Base-by-base conservation (phyloP, 257 asterid species). In the Nicotiana otophora region DNA sequence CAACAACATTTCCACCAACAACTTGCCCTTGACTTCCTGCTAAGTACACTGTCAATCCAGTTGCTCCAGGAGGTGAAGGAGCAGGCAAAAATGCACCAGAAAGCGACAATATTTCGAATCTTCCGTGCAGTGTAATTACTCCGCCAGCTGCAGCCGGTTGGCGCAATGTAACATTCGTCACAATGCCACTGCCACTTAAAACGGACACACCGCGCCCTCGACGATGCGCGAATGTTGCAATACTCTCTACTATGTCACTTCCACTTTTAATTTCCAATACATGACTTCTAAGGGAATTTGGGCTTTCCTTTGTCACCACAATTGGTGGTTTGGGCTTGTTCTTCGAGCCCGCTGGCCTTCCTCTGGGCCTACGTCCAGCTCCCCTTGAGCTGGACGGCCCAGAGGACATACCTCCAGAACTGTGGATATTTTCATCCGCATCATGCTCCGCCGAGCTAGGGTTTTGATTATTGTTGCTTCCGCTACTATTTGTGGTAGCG, bases 1-100 rank as follows among this genome's bases (percentile, higher is more conserved):
- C 95, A 3, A 86, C 92, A 80, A 94, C 96, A 20, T 86, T 86
- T 34, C 98, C 98, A 8, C 98, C 98, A 3, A 92, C 90, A 0
- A 94, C 93, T 84, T 92, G 98, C 16, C 98, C 98, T 80, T 92
- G 98, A 9, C 94, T 91, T 31, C 98, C 98, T 14, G 91, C 91
- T 33, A 94, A 86, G 86, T 94, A 94, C 34, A 94, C 93, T 0
- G 95, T 89, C 64, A 94, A 42, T 5, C 93, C 95, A 5, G 93
- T 86, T 12, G 93, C 91, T 0, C 92, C 93, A 0, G 92, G 90
- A 3, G 93, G 97, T 5, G 91, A 84, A 1, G 95, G 97, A 0
- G 92, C 81, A 0, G 97, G 98, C 78, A 94, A 75, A 67, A 90
- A 91, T 0, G 96, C 94, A 14, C 98, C 98, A 1, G 98, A 92